phyloP scores from a whole-genome alignment of 2,329 filamentous ascomycete species.

The Colletotrichum coccodes region DNA sequence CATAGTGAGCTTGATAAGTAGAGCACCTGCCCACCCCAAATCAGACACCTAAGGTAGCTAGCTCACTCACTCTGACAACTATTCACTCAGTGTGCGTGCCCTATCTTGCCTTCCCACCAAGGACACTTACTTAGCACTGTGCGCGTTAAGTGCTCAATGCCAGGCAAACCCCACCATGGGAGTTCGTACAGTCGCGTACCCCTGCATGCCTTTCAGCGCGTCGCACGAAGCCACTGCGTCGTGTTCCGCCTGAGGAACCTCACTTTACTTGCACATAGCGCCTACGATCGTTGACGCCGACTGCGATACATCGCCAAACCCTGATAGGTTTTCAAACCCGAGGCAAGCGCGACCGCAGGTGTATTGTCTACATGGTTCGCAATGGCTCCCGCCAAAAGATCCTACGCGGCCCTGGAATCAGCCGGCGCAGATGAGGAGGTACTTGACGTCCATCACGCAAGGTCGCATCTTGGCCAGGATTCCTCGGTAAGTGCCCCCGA shows the following conservation, averaged over 20 bases:
- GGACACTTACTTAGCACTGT: neutral
- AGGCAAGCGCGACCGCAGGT: neutral
- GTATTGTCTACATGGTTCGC: neutral
- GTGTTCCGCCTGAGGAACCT: neutral
- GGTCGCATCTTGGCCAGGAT: constrained; percentile 50
- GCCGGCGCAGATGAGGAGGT: constrained; percentile 40
- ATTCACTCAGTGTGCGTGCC: neutral
- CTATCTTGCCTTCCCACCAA: neutral
- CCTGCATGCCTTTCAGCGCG: neutral
- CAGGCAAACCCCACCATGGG: neutral
- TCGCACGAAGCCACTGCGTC: neutral
- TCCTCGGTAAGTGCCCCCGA: constrained; percentile 47
- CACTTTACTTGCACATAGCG: neutral
- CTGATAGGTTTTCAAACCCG: neutral
- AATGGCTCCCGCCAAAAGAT: constrained; percentile 54
- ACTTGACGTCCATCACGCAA: constrained; percentile 50
- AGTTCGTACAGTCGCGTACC: neutral
- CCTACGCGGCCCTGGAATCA: constrained; percentile 47
- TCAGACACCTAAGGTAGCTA: no score
- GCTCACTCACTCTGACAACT: no score
- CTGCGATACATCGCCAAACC: neutral
- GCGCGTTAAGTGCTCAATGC: neutral
- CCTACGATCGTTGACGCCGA: neutral
- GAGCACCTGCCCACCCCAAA: no score
- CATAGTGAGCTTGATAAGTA: no score